These are phyloP conservation scores for Choiromyces venosus DNA, from an alignment of 495 filamentous ascomycete genomes.

Conservation along the genomic window DNA sequence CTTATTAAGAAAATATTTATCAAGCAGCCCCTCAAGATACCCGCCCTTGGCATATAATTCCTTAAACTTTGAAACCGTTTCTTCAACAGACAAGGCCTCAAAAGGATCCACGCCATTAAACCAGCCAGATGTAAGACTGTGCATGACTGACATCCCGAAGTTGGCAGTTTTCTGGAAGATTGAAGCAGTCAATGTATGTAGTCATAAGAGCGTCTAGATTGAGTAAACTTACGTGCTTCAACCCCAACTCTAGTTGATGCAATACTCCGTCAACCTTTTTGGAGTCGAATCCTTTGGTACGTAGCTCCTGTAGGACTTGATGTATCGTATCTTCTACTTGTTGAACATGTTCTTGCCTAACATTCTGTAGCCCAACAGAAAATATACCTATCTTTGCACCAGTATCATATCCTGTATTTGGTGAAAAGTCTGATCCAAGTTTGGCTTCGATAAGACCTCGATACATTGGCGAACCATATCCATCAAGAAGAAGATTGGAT, in stretches of 20 bases:
- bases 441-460: conserved; percentile 84
- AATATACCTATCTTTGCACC: conserved; percentile 73
- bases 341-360: conserved; percentile 68
- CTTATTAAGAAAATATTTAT: conserved; percentile 86
- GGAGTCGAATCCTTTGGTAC: conserved; percentile 71
- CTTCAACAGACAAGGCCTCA: conserved; percentile 81
- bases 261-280: conserved; percentile 88
- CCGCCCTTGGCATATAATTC: conserved; percentile 53
- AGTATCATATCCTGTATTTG: conserved; percentile 84
- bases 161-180: conserved; percentile 67
- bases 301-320: conserved; percentile 59
- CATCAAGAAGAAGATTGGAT: conserved; percentile 77
- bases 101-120: conserved; percentile 93
- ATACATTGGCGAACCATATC: conserved; percentile 92
- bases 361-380: conserved; percentile 82
- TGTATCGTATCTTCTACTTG: conserved; percentile 68
- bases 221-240: conserved; percentile 60
- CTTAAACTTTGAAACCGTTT: conserved; percentile 76
- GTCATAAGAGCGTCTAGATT: neutral
- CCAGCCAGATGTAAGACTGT: conserved; percentile 81
- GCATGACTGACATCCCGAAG: conserved; percentile 86
- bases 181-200: neutral
- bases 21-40: conserved; percentile 77
- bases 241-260: conserved; percentile 80
- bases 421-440: conserved; percentile 83